A percentile compares a stretch with the other conserved stretches of the same genome.
Conservation (phyloP, 2,329 filamentous ascomycete genomes). For the Aspergillus transmontanensis region DNA sequence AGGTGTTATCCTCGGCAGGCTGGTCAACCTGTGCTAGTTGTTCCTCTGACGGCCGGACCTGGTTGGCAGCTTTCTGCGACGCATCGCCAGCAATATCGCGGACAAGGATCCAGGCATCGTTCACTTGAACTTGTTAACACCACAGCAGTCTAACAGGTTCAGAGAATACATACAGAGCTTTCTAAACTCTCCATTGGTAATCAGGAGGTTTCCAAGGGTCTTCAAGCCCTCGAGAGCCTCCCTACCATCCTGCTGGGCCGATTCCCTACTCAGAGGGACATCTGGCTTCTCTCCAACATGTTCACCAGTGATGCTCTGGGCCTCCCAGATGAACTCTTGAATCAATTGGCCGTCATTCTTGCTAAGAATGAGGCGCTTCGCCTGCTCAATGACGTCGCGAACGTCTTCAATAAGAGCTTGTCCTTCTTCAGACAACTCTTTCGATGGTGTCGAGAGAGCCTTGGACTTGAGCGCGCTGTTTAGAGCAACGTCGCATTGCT, state of each 20-base stretch:
- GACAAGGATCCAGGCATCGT: slow-evolving; percentile 76
- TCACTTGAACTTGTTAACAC: slow-evolving; percentile 54
- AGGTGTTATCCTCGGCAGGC: slow-evolving; percentile 88
- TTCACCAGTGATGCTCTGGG: slow-evolving; percentile 70
- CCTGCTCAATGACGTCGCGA: slow-evolving; percentile 76
- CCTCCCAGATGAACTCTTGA: slow-evolving; percentile 97
- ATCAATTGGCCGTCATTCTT: slow-evolving; percentile 95
- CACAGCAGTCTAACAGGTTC: slow-evolving; percentile 17
- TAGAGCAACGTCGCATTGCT: slow-evolving; percentile 91
- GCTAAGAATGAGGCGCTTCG: slow-evolving; percentile 80
- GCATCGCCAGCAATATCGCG: slow-evolving; percentile 92
- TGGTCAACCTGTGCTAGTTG: slow-evolving; percentile 74
- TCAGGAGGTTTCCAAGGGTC: slow-evolving; percentile 82
- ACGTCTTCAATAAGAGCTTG: slow-evolving; percentile 76
- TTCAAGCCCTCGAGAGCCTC: slow-evolving; percentile 82
- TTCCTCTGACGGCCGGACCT: slow-evolving; percentile 77
- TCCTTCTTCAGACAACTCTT: slow-evolving; percentile 80
- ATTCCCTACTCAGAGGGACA: slow-evolving; percentile 72
- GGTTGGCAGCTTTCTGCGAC: slow-evolving; percentile 74
- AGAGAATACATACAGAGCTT: slow-evolving; percentile 69
- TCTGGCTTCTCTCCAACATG: slow-evolving; percentile 61
- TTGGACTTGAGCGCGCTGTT: slow-evolving; percentile 81
- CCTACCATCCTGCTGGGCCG: slow-evolving; percentile 79
- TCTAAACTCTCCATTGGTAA: slow-evolving; percentile 95
- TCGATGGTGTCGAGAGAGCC: slow-evolving; percentile 68